Base-by-base conservation (phyloP, 2,329 filamentous ascomycete genomes). In the Stagonosporopsis rhizophila region DNA sequence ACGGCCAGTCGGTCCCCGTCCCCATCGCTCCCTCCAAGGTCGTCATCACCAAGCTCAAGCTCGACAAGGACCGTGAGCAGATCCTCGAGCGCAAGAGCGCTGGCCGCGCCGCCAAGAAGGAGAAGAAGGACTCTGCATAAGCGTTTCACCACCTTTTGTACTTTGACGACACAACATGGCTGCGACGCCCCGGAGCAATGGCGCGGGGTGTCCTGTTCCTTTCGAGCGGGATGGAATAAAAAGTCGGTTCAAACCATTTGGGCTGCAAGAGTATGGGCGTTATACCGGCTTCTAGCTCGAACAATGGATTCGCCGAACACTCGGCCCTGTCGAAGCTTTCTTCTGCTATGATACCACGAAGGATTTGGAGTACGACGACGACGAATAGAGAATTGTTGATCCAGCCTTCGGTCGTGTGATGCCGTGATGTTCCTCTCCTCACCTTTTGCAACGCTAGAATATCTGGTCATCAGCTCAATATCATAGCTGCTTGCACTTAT, bases 21-120 rank as follows among this genome's bases (percentile, higher is more conserved):
- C 92, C 92, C 81, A 89, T 99, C 82, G 90, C 94, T 83, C 89
- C 95, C 76, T 96, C 90, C 83, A 98, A 98, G 83, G 92, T 96
- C 72, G 89, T 96, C 84, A 90, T 99, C 85, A 96, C 89, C 84
- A 97, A 97, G 88, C 87, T 98, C 81, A 96, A 98, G 90, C 86
- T 97, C 76, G 91, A 95, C 87, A 94, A 95, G 89, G 91, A 96
- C 83, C 89, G 91, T 72, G 91, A 95, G 86, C 84, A 83, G 79
- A 95, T 95, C 77, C 85, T 96, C 73, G 90, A 91, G 83, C 88
- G 91, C 82, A 92, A 90, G 84, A 88, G 89, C 82, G 81, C 83
- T 70, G 91, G 91, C 76, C 89, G 90, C 66, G 91, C 94, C 83
- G 84, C 87, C 79, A 82, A 82, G 79, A 82, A 83, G 79, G 92